These are phyloP conservation scores for Metschnikowia santaceciliae DNA, from an alignment of 805 yeast genomes.

Conservation along the genomic window DNA sequence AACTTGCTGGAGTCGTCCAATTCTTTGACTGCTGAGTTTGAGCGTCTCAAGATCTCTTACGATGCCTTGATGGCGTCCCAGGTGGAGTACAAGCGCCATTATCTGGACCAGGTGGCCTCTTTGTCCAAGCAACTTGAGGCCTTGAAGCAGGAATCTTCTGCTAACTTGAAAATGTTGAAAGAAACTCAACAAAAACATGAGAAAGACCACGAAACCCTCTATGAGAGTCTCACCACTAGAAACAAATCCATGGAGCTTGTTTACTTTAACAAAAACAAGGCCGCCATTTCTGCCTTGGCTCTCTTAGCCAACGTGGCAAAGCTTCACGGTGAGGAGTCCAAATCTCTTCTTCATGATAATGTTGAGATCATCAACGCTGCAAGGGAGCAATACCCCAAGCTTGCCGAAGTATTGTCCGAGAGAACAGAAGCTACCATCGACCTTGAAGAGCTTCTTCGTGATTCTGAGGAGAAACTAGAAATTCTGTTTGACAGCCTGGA, in stretches of 20 bases:
- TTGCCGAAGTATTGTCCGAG: constrained; percentile 26
- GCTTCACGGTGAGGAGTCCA: constrained; percentile 47
- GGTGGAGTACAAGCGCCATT: constrained; percentile 47
- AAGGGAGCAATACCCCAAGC: constrained; percentile 35
- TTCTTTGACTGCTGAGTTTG: constrained; percentile 47
- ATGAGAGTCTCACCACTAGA: constrained; percentile 46
- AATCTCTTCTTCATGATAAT: constrained; percentile 42
- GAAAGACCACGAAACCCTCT: constrained; percentile 45
- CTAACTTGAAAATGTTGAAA: constrained; percentile 33
- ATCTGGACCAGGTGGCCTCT: constrained; percentile 39
- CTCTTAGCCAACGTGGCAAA: constrained; percentile 43
- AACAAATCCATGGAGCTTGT: constrained; percentile 47
- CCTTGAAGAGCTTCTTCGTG: constrained; percentile 31
- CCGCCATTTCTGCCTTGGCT: constrained; percentile 40
- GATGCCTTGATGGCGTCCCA: constrained; percentile 53
- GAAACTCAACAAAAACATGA: constrained; percentile 41
- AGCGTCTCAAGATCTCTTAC: constrained; percentile 54
- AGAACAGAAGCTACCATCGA: constrained; percentile 29
- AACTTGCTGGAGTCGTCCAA: constrained; percentile 46
- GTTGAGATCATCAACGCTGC: constrained; percentile 41
- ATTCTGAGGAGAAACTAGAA: constrained; percentile 30
- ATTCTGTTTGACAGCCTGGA: constrained; percentile 5
- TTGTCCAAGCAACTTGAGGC: constrained; percentile 35
- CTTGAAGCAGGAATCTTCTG: constrained; percentile 35
- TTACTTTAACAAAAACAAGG: constrained; percentile 45